phyloP scores from a whole-genome alignment of 129 eudicot species.

The Chrysanthemum makinoi region DNA sequence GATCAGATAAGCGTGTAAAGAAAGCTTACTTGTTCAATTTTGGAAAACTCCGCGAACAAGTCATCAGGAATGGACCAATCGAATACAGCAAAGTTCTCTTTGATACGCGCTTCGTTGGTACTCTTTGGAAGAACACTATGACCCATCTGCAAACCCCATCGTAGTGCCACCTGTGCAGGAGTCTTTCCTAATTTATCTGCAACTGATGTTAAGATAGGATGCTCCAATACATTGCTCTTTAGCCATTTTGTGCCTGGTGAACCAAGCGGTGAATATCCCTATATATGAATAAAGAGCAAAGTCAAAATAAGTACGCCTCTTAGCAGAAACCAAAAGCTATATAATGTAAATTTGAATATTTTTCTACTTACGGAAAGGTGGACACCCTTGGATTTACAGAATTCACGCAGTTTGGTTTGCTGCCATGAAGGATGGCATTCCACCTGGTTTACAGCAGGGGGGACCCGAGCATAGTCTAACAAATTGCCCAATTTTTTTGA shows the following conservation, averaged over 20 bases:
- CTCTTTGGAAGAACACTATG: constrained; percentile 62
- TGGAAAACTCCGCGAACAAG: constrained; percentile 37
- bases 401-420: constrained; percentile 57
- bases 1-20: neutral
- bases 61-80: constrained; percentile 52
- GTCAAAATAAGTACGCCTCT: constrained; percentile 10
- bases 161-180: constrained; percentile 56
- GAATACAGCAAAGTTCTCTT: constrained; percentile 40
- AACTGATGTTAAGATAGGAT: constrained; percentile 35
- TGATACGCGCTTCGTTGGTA: constrained; percentile 45
- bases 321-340: neutral
- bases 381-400: constrained; percentile 72
- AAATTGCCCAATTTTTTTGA: constrained; percentile 60
- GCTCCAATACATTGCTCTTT: constrained; percentile 50
- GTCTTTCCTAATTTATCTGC: constrained; percentile 51
- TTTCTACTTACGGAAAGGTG: constrained; percentile 30
- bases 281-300: neutral
- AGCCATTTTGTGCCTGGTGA: constrained; percentile 58
- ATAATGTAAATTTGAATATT: neutral
- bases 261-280: constrained; percentile 64
- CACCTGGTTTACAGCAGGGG: constrained; percentile 79
- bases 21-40: constrained; percentile 44
- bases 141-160: constrained; percentile 68
- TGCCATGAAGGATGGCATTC: constrained; percentile 87
- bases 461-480: constrained; percentile 41